Evolutionary conservation across 1,139 yeast species (phyloP).

Genomic region (Arxiozyma slooffiae): DNA sequence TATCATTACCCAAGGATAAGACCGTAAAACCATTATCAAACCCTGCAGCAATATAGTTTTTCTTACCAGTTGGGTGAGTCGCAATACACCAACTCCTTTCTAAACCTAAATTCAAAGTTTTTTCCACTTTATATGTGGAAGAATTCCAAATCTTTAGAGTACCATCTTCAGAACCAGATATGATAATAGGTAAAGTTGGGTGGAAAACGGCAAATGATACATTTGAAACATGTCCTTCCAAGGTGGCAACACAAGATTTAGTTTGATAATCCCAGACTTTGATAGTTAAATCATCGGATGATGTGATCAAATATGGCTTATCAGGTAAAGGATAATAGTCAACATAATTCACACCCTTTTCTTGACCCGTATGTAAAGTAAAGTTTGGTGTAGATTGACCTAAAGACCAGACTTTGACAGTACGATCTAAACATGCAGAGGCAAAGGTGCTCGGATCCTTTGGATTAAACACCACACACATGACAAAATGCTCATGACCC

Average conservation of each 20-base stretch:
- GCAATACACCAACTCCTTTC: conserved; percentile 97
- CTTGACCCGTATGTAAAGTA: conserved; percentile 83
- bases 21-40: conserved; percentile 90
- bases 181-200: conserved; percentile 82
- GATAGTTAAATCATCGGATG: conserved; percentile 86
- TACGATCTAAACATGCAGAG: conserved; percentile 89
- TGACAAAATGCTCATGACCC: conserved; percentile 93
- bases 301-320: conserved; percentile 87
- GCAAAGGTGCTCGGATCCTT: conserved; percentile 97
- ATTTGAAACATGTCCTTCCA: conserved; percentile 88
- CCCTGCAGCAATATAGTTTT: conserved; percentile 77
- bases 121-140: conserved; percentile 75
- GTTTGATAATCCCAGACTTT: conserved; percentile 97
- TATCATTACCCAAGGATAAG: conserved; percentile 83
- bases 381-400: conserved; percentile 86
- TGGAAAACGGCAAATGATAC: conserved; percentile 96
- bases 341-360: conserved; percentile 89
- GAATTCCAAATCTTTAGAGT: conserved; percentile 73
- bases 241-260: conserved; percentile 85
- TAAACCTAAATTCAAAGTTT: conserved; percentile 78
- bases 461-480: conserved; percentile 92
- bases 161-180: conserved; percentile 79
- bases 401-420: conserved; percentile 93
- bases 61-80: conserved; percentile 48
- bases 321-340: conserved; percentile 96